phyloP scores from a whole-genome alignment of 2,329 filamentous ascomycete genomes.

The Chrysoporthe deuterocubensis region DNA sequence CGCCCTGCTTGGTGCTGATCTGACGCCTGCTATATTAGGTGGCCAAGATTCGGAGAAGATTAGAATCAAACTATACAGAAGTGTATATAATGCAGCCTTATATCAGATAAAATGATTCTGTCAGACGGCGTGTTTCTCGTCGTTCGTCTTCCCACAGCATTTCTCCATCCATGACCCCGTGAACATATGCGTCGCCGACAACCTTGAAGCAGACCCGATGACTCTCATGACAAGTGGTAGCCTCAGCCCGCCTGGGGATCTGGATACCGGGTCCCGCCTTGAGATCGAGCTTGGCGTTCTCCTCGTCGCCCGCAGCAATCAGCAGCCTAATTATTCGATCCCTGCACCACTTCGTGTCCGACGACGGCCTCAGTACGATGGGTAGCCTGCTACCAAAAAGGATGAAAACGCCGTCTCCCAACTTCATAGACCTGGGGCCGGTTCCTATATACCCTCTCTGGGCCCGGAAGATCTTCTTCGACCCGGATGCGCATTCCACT shows the following conservation, averaged over 20 bases:
- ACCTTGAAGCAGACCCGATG: slow-evolving; percentile 8
- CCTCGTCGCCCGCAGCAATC: not conserved
- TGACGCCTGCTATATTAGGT: too few relatives aligned
- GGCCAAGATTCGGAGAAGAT: too few relatives aligned
- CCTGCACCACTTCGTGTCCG: not conserved
- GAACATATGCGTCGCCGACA: slow-evolving; percentile 8
- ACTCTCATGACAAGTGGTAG: not conserved
- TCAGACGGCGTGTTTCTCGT: not conserved
- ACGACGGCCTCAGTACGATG: not conserved
- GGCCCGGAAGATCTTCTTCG: slow-evolving; percentile 7
- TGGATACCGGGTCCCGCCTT: not conserved
- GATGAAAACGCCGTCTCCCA: slow-evolving; percentile 6
- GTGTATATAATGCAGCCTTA: not conserved
- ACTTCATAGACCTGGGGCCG: not conserved
- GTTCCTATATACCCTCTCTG: not conserved
- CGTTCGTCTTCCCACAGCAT: slow-evolving; percentile 11
- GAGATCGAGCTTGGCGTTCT: not conserved
- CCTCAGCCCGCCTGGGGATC: not conserved
- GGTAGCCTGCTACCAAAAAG: slow-evolving; percentile 9
- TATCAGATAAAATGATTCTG: not conserved
- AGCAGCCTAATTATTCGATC: not conserved
- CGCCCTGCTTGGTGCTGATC: too few relatives aligned
- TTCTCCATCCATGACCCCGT: slow-evolving; percentile 11
- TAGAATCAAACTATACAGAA: too few relatives aligned
- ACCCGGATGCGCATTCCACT: slow-evolving; percentile 1